These are phyloP conservation scores for Creolimax fragrantissima DNA, from an alignment of 78 protist genomes.

Conservation along the genomic window DNA sequence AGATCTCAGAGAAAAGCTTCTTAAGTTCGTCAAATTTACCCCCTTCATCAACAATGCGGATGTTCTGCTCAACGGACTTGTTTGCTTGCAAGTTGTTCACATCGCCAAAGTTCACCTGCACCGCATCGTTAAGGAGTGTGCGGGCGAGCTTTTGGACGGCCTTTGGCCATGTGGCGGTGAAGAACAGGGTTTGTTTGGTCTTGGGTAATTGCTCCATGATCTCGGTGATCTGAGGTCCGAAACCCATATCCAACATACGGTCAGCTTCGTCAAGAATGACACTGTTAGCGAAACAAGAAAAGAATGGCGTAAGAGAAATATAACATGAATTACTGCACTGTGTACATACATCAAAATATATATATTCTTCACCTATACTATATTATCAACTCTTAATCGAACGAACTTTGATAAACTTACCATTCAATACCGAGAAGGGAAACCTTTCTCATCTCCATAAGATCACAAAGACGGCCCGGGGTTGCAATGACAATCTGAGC, in stretches of 20 bases:
- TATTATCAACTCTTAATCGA: background rate
- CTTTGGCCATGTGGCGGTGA: constrained; percentile 98
- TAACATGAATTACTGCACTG: background rate
- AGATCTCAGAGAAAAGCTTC: background rate
- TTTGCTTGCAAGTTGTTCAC: constrained; percentile 56
- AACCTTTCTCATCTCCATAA: constrained; percentile 47
- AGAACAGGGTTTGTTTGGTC: constrained; percentile 92
- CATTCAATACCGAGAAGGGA: background rate
- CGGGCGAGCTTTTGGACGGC: constrained; percentile 79
- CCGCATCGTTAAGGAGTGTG: constrained; percentile 35
- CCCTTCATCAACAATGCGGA: background rate
- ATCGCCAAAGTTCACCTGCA: constrained; percentile 50
- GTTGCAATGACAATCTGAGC: constrained; percentile 87
- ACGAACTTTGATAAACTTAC: background rate
- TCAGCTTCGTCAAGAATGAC: constrained; percentile 97
- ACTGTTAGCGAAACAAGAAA: background rate
- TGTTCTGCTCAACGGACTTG: constrained; percentile 53
- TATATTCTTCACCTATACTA: background rate
- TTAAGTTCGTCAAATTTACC: background rate
- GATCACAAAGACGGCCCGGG: constrained; percentile 98
- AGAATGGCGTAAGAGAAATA: background rate
- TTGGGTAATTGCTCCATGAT: constrained; percentile 41
- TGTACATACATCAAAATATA: background rate
- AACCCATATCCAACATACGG: constrained; percentile 97
- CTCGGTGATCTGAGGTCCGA: constrained; percentile 74